Percentiles rank a stretch among this genome's conserved stretches.
Evolutionary conservation across 306 rosid species (phyloP).

Genomic region (Cicer yamashitae): DNA sequence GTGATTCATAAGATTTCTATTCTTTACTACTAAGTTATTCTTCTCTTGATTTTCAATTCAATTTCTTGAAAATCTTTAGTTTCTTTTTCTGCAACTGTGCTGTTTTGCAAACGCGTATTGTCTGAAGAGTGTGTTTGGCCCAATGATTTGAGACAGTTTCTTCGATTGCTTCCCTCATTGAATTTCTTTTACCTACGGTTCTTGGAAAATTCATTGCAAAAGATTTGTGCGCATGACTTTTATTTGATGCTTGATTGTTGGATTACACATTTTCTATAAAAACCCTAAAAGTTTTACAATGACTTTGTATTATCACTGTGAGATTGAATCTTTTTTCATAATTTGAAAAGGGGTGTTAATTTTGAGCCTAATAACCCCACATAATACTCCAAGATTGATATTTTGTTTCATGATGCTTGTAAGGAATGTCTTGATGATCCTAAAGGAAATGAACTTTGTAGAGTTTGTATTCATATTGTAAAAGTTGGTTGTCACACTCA

Average conservation of each 20-base stretch:
- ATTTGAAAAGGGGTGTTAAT: too few relatives aligned
- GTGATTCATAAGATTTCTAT: slow-evolving; percentile 37
- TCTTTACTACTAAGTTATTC: slow-evolving; percentile 45
- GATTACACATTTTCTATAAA: background rate
- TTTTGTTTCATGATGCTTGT: background rate
- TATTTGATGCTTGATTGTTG: background rate
- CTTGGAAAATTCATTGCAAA: slow-evolving; percentile 1
- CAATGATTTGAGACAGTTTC: slow-evolving; percentile 36
- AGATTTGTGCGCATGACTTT: slow-evolving; percentile 31
- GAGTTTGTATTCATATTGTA: too few relatives aligned
- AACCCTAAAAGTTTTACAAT: background rate
- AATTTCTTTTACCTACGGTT: background rate
- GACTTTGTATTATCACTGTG: too few relatives aligned
- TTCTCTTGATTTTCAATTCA: background rate
- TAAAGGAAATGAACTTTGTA: background rate
- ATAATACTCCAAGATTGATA: background rate
- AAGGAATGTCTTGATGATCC: background rate
- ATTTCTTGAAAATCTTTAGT: background rate
- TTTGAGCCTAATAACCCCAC: too few relatives aligned
- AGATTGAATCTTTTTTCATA: too few relatives aligned
- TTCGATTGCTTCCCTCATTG: background rate
- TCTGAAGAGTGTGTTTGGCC: too few relatives aligned
- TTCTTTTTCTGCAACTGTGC: background rate
- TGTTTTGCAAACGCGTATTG: background rate
- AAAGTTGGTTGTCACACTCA: background rate